Conservation (phyloP, 495 filamentous ascomycete genomes). For the Penicillium paxilli region DNA sequence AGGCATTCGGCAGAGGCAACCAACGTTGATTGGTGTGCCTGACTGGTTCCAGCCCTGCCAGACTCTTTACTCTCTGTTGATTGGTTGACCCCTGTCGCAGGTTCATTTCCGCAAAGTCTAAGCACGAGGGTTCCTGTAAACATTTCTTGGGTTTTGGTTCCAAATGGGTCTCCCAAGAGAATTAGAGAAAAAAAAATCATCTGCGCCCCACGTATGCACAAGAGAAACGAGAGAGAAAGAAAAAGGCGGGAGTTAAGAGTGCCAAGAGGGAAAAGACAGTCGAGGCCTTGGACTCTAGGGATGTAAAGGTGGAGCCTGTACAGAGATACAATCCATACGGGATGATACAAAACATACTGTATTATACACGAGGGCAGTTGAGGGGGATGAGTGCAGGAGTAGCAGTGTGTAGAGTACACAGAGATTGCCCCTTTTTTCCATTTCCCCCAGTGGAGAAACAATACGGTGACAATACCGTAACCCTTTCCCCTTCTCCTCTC, state of each 20-base stretch:
- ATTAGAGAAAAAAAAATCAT: neutral
- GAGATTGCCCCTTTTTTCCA: slow-evolving; percentile 8
- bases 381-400: too few species aligned
- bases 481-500: too few species aligned
- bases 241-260: neutral
- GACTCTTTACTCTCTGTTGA: slow-evolving; percentile 1
- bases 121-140: slow-evolving; percentile 8
- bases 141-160: too few species aligned
- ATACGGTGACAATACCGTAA: too few species aligned
- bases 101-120: slow-evolving; percentile 7
- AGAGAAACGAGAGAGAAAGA: neutral
- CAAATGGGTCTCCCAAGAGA: neutral
- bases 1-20: slow-evolving; percentile 11
- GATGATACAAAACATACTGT: too few species aligned
- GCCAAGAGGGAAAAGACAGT: slow-evolving; percentile 6
- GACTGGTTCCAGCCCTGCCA: slow-evolving; percentile 5
- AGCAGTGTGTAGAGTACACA: too few species aligned
- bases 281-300: slow-evolving; percentile 3
- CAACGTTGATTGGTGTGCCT: slow-evolving; percentile 30
- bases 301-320: too few species aligned
- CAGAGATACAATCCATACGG: too few species aligned
- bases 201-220: slow-evolving; percentile 4
- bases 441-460: too few species aligned
- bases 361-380: too few species aligned
- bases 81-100: slow-evolving; percentile 14